These are phyloP conservation scores for Colletotrichum sp. DNA, from an alignment of 2,329 filamentous ascomycete genomes.

Conservation along the genomic window DNA sequence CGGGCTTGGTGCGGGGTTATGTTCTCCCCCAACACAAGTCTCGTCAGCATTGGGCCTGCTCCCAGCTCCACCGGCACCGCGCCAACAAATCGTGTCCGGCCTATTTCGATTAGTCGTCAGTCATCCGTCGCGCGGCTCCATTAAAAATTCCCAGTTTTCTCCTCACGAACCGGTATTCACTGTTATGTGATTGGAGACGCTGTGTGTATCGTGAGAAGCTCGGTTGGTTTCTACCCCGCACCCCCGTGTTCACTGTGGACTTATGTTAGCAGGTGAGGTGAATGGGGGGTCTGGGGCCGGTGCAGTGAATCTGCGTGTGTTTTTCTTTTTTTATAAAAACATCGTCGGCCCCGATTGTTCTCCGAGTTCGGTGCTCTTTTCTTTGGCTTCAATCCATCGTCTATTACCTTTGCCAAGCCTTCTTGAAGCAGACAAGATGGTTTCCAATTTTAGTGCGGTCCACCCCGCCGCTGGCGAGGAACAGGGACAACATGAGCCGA, in stretches of 20 bases:
- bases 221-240: neutral
- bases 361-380: neutral
- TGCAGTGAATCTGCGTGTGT: neutral
- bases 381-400: neutral
- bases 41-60: neutral
- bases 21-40: neutral
- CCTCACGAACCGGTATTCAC: neutral
- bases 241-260: neutral
- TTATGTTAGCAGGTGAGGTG: neutral
- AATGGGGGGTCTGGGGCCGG: neutral
- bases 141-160: neutral
- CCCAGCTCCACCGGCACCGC: neutral
- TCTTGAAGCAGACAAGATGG: rapidly evolving
- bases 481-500: neutral
- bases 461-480: conserved; percentile 1
- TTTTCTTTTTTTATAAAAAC: neutral
- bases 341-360: neutral
- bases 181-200: neutral
- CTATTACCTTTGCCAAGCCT: neutral
- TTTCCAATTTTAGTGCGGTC: neutral
- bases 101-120: neutral
- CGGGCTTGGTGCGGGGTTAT: neutral
- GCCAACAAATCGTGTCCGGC: neutral
- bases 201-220: neutral
- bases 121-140: neutral